Evolutionary conservation across 2,329 filamentous ascomycete genomes (phyloP).

Genomic region (Trichoderma sp.): DNA sequence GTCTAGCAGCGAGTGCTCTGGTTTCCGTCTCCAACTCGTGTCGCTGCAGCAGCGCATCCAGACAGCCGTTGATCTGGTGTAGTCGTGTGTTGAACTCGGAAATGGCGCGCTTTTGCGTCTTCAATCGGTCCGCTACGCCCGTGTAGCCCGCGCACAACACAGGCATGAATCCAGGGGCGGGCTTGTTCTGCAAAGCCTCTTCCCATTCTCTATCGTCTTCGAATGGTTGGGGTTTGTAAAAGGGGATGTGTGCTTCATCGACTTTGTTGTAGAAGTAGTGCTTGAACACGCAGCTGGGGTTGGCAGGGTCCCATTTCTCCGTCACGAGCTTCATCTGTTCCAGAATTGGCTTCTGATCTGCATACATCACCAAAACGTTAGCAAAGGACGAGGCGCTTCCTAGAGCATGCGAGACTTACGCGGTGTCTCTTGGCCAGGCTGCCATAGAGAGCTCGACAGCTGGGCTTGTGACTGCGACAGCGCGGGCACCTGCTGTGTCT

Average conservation of each 20-base stretch:
- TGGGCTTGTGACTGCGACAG: conserved; percentile 49
- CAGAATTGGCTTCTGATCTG: conserved; percentile 68
- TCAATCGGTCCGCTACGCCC: conserved; percentile 69
- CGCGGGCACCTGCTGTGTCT: conserved; percentile 45
- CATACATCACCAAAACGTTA: background rate
- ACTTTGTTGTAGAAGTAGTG: conserved; percentile 89
- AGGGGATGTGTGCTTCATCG: conserved; percentile 71
- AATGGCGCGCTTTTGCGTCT: conserved; percentile 70
- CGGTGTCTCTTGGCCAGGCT: conserved; percentile 51
- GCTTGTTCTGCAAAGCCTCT: conserved; percentile 78
- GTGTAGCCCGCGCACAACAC: conserved; percentile 74
- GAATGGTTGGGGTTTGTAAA: conserved; percentile 67
- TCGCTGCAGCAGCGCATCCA: conserved; percentile 70
- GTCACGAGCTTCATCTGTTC: conserved; percentile 72
- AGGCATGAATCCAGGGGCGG: conserved; percentile 73
- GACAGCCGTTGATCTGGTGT: conserved; percentile 76
- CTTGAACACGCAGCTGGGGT: conserved; percentile 72
- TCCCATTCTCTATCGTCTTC: conserved; percentile 83
- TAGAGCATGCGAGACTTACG: conserved; percentile 40
- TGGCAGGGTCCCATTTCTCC: conserved; percentile 72
- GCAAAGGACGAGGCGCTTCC: background rate
- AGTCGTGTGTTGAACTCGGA: conserved; percentile 69
- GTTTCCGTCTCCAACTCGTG: conserved; percentile 78
- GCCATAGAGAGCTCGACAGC: conserved; percentile 54
- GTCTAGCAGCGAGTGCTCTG: conserved; percentile 69